Evolutionary conservation across 805 yeast species (phyloP).

Genomic region (Lachancea waltii): DNA sequence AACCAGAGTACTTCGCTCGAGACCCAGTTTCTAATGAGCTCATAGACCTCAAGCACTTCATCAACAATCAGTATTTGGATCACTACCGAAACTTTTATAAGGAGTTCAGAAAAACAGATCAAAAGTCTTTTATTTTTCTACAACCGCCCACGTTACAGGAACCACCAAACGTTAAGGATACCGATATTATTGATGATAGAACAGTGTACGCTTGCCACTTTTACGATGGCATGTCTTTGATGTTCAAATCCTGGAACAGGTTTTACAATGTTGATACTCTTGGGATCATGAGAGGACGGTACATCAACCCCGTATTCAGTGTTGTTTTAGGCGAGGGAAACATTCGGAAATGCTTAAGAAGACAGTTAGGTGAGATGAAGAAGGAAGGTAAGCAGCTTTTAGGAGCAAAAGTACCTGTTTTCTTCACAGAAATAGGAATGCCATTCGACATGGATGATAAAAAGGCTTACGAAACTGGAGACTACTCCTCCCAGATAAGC

Average conservation of each 20-base stretch:
- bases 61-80: conserved; percentile 58
- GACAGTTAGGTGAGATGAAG: conserved; percentile 61
- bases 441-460: conserved; percentile 92
- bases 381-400: conserved; percentile 54
- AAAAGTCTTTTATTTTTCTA: conserved; percentile 50
- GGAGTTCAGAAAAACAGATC: conserved; percentile 41
- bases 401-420: conserved; percentile 61
- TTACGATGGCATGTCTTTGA: conserved; percentile 89
- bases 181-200: conserved; percentile 49
- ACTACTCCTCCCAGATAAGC: conserved; percentile 64
- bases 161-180: conserved; percentile 61
- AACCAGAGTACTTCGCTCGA: conserved; percentile 46
- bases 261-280: conserved; percentile 80
- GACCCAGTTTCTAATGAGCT: conserved; percentile 35
- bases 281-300: conserved; percentile 76
- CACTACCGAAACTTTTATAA: conserved; percentile 48
- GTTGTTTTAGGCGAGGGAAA: conserved; percentile 77
- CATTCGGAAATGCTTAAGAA: conserved; percentile 63
- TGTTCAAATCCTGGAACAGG: conserved; percentile 87
- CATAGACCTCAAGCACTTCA: conserved; percentile 49
- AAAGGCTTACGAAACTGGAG: conserved; percentile 58
- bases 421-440: conserved; percentile 94
- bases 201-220: conserved; percentile 83
- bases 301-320: conserved; percentile 64
- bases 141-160: conserved; percentile 77